A percentile compares a stretch with the other conserved stretches of the same genome.
These are phyloP conservation scores for Caloboletus firmus DNA, from an alignment of 1,284 basidiomycete species.

Conservation along the genomic window DNA sequence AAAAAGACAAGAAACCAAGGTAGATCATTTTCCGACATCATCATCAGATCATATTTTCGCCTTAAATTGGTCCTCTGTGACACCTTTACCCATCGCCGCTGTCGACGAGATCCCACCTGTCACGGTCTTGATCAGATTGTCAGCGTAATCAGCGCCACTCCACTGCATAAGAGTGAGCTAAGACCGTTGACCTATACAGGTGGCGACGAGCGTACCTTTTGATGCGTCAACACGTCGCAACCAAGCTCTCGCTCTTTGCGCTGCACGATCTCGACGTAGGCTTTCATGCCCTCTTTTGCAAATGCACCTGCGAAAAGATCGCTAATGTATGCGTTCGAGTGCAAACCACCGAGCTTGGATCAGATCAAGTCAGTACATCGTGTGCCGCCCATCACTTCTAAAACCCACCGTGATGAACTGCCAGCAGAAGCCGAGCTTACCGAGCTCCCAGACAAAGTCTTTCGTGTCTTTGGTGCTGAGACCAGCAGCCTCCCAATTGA, in stretches of 20 bases:
- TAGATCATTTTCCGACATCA: neutral
- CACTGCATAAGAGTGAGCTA: conserved; percentile 53
- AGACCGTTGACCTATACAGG: conserved; percentile 10
- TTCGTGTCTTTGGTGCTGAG: conserved; percentile 86
- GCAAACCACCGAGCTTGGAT: conserved; percentile 85
- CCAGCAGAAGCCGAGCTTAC: conserved; percentile 93
- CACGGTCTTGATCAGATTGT: conserved; percentile 90
- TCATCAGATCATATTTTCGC: conserved; percentile 49
- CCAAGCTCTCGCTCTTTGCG: conserved; percentile 85
- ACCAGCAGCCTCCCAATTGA: conserved; percentile 93
- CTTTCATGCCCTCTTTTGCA: conserved; percentile 90
- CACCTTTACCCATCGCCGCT: conserved; percentile 92
- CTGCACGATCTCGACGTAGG: conserved; percentile 85
- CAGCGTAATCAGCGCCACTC: conserved; percentile 93
- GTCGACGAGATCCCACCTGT: conserved; percentile 95
- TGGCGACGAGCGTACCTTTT: conserved; percentile 53
- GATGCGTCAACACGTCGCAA: conserved; percentile 90
- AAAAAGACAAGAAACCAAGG: neutral
- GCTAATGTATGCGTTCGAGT: conserved; percentile 97
- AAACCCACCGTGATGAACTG: conserved; percentile 93
- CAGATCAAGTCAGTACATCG: conserved; percentile 6
- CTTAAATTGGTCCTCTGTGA: conserved; percentile 88
- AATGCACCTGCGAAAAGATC: conserved; percentile 89
- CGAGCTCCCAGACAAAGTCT: conserved; percentile 90
- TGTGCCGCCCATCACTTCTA: neutral